phyloP scores from a whole-genome alignment of 2,329 filamentous ascomycete genomes.

The Tolypocladium pustulatum region DNA sequence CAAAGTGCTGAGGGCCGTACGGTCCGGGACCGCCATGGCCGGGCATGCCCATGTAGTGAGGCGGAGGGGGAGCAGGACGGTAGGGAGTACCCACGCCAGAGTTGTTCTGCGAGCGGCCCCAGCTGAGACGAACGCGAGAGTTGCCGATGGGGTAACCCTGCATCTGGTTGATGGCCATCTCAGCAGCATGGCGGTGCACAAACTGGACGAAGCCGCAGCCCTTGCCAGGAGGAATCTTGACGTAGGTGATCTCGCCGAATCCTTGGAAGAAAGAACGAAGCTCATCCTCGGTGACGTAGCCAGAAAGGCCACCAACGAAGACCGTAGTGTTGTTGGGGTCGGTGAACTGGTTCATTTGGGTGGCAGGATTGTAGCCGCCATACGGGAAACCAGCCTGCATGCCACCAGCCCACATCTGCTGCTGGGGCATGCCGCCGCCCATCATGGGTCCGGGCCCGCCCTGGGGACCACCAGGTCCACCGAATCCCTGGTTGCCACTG shows the following conservation, averaged over 20 bases:
- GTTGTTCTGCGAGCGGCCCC: slow-evolving; percentile 98
- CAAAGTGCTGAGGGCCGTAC: slow-evolving; percentile 27
- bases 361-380: slow-evolving; percentile 37
- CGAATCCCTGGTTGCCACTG: slow-evolving; percentile 28
- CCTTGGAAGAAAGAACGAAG: slow-evolving; percentile 99
- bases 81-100: slow-evolving; percentile 96
- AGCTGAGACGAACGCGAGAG: slow-evolving; percentile 92
- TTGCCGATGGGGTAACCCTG: slow-evolving; percentile 99
- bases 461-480: slow-evolving; percentile 24
- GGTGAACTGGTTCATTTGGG: slow-evolving; percentile 95
- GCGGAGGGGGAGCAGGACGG: slow-evolving; percentile 69
- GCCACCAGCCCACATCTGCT: slow-evolving; percentile 31
- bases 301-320: slow-evolving; percentile 92
- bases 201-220: slow-evolving; percentile 99
- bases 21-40: slow-evolving; percentile 30
- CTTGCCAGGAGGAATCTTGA: slow-evolving; percentile 99
- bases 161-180: slow-evolving; percentile 99
- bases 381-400: slow-evolving; percentile 25
- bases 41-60: slow-evolving; percentile 43
- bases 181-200: slow-evolving; percentile 93
- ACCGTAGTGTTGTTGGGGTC: slow-evolving; percentile 99
- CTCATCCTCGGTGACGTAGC: slow-evolving; percentile 98
- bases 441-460: slow-evolving; percentile 34
- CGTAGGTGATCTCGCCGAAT: slow-evolving; percentile 98
- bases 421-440: slow-evolving; percentile 32